Evolutionary conservation across 495 filamentous ascomycete genomes (phyloP).

Genomic region (Trichoderma parareesei): DNA sequence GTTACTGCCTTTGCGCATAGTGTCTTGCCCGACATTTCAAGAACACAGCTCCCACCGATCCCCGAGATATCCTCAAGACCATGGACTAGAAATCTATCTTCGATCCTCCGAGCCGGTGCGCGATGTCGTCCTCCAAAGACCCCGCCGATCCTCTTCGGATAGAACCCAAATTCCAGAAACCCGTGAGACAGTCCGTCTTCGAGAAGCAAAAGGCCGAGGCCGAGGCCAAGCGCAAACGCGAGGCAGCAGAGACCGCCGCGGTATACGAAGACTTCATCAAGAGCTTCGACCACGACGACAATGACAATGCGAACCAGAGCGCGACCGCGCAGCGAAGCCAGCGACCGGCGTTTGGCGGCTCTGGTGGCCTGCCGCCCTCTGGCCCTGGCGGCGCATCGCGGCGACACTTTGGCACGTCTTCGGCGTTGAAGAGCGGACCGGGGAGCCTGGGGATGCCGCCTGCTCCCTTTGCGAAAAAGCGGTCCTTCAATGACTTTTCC

Average conservation of each 20-base stretch:
- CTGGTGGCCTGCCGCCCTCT: constrained; percentile 13
- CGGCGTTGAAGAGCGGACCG: constrained; percentile 55
- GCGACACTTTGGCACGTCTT: constrained; percentile 35
- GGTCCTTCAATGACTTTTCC: constrained; percentile 34
- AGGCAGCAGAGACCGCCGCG: constrained; percentile 83
- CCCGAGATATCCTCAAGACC: not conserved
- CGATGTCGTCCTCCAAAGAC: constrained; percentile 35
- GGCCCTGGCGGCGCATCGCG: constrained; percentile 18
- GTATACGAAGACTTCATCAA: constrained; percentile 88
- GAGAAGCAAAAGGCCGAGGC: constrained; percentile 89
- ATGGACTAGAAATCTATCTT: not conserved
- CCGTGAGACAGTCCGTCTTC: constrained; percentile 81
- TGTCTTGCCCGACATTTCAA: too few species aligned
- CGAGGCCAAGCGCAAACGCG: constrained; percentile 80
- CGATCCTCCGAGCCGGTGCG: constrained; percentile 9
- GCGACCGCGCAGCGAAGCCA: not conserved
- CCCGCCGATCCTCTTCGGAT: constrained; percentile 70
- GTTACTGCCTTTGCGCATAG: too few species aligned
- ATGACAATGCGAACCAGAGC: constrained; percentile 16
- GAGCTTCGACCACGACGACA: constrained; percentile 64
- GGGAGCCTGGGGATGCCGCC: constrained; percentile 65
- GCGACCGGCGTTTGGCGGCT: constrained; percentile 31
- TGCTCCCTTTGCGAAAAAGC: constrained; percentile 39
- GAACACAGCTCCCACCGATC: too few species aligned
- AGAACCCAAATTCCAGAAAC: constrained; percentile 71